Percentiles rank a stretch among this genome's conserved stretches.
phyloP scores from a whole-genome alignment of 352 stramenopile species.

The Thalassiosira tumida region DNA sequence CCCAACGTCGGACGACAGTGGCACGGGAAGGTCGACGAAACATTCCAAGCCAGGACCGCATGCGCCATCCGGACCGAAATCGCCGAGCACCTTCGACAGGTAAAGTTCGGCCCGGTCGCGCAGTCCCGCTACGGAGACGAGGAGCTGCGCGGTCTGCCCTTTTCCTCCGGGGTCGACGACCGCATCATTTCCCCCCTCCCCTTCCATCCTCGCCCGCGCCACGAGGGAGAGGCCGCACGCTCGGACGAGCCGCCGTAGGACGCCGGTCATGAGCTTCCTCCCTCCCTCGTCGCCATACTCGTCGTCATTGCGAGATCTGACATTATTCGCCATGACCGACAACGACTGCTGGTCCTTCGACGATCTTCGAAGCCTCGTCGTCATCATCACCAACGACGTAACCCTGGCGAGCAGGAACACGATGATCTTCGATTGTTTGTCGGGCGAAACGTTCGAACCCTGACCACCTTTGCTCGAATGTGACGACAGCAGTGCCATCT shows the following conservation, averaged over 20 bases:
- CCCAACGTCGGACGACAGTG: no score
- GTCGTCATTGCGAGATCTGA: not conserved
- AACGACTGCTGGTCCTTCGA: conserved; percentile 27
- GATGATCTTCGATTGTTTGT: conserved; percentile 61
- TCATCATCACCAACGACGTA: conserved; percentile 51
- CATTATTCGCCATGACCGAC: not conserved
- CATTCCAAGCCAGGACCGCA: conserved; percentile 49
- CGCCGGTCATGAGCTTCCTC: not conserved
- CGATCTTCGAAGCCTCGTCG: conserved; percentile 12
- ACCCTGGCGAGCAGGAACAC: conserved; percentile 68
- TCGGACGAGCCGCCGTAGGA: conserved; percentile 5
- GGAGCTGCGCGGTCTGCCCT: conserved; percentile 10
- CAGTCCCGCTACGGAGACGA: conserved; percentile 52
- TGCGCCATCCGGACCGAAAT: conserved; percentile 11
- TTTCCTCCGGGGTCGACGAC: no score
- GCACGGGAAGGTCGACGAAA: no score
- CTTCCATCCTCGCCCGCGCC: not conserved
- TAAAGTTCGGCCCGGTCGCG: conserved; percentile 42
- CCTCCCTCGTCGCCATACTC: not conserved
- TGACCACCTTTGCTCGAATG: not conserved
- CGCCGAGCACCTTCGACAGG: conserved; percentile 57
- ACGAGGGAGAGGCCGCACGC: not conserved
- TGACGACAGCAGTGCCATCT: conserved; percentile 54
- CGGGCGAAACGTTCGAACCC: not conserved
- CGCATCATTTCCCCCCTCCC: no score